Base-by-base conservation (phyloP, 495 filamentous ascomycete genomes). In the Aspergillus ostianus region DNA sequence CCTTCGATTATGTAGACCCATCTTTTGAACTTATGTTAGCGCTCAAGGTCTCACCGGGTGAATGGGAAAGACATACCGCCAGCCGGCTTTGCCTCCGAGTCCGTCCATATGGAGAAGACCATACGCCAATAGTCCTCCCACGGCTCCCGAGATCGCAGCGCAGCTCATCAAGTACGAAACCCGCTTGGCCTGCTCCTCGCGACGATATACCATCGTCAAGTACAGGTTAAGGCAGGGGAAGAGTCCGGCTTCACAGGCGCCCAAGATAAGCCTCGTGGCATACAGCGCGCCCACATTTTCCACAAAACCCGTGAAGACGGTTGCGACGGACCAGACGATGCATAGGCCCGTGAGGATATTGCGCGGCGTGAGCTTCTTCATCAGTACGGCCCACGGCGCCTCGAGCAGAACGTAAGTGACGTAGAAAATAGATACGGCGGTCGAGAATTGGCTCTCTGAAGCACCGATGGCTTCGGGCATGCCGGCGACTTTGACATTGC, bases 221-320 rank as follows among this genome's bases (percentile, higher is more conserved):
- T 85, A 84, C 46, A 83, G 67, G 41, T 80, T 77, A 18, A 84
- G 72, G 27, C 82, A 83, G 0, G 90, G 90, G 64, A 93, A 91
- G 8, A 93, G 78, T 4, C 86, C 86, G 0, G 85, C 86, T 68
- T 90, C 87, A 41, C 84, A 81, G 2, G 73, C 76, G 4, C 87
- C 87, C 0, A 90, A 74, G 48, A 90, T 77, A 7, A 90, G 64
- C 15, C 87, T 77, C n/a, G 78, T 80, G 12, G 81, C 85, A 52
- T 82, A 75, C 13, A 85, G 70, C 26, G 77, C 70, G 7, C 65
- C 77, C 23, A 82, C 77, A 50, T 70, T 79, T 17, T 76, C 63
- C 6, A 83, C 72, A 49, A 84, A 82, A 7, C 81, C 83, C 0
- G 82, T 78, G 54, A 81, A 81, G 10, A 82, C 73, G 0, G 83